Evolutionary conservation across 208 protist species (phyloP).

Genomic region (Acanthamoeba rhysodes): DNA sequence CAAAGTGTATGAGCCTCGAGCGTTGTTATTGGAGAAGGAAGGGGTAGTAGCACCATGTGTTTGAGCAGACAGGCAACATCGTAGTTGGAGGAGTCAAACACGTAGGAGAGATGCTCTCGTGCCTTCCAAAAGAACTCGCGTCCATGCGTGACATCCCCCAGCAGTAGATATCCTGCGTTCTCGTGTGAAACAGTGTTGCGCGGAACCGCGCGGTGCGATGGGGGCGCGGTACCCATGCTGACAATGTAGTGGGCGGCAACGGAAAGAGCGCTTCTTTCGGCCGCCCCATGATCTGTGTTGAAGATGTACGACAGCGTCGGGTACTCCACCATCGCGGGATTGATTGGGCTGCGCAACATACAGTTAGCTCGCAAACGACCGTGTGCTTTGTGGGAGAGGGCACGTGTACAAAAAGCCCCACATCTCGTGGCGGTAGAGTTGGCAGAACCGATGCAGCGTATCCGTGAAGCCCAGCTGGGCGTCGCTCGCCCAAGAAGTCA

Average conservation of each 20-base stretch:
- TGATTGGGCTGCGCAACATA: background rate
- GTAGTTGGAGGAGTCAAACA: slow-evolving; percentile 47
- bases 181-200: too few relatives aligned
- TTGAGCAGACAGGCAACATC: slow-evolving; percentile 27
- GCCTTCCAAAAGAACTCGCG: slow-evolving; percentile 24
- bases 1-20: background rate
- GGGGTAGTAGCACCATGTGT: background rate
- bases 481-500: background rate
- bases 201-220: background rate
- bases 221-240: background rate
- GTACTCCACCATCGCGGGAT: slow-evolving; percentile 15
- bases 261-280: slow-evolving; percentile 61
- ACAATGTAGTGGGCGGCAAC: slow-evolving; percentile 5
- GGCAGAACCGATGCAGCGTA: background rate
- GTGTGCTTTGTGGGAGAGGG: background rate
- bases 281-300: background rate
- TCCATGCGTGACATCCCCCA: slow-evolving; percentile 21
- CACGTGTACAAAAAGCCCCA: background rate
- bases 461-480: background rate
- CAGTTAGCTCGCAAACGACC: background rate
- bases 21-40: background rate
- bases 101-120: slow-evolving; percentile 19
- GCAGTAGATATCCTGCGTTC: slow-evolving; percentile 17
- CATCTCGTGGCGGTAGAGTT: slow-evolving; percentile 22
- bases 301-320: background rate